Conservation (phyloP, 305 asterid species). For the Fraxinus velutina region DNA sequence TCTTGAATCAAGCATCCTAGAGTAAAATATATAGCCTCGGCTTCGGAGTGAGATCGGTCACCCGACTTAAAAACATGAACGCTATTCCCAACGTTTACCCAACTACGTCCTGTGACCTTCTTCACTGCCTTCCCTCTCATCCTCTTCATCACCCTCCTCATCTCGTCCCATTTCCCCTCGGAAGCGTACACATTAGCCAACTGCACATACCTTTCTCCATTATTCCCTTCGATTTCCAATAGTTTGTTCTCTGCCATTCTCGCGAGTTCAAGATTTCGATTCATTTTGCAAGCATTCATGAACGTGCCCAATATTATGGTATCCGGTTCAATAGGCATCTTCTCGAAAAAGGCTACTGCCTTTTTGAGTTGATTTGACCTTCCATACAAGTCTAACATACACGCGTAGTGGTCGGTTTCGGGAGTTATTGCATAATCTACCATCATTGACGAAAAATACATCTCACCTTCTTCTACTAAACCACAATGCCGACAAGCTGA, state of each 20-base stretch:
- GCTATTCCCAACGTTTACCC: constrained; percentile 53
- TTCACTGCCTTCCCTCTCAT: constrained; percentile 71
- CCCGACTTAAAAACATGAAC: constrained; percentile 63
- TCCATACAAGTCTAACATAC: constrained; percentile 89
- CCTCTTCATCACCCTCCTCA: constrained; percentile 74
- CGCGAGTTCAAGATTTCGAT: constrained; percentile 57
- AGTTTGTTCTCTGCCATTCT: constrained; percentile 56
- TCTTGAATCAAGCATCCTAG: constrained; percentile 48
- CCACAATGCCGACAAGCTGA: constrained; percentile 85
- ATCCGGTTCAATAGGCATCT: constrained; percentile 62
- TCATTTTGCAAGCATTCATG: constrained; percentile 66
- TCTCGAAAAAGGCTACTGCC: constrained; percentile 53
- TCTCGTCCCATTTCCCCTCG: constrained; percentile 76
- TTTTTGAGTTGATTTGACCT: constrained; percentile 69
- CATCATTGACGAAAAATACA: constrained; percentile 55
- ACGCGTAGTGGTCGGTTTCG: constrained; percentile 75
- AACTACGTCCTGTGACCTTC: constrained; percentile 76
- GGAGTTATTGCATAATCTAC: constrained; percentile 53
- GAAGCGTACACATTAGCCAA: constrained; percentile 74
- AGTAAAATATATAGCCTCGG: constrained; percentile 45
- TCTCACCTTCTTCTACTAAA: constrained; percentile 57
- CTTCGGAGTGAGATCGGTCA: constrained; percentile 51
- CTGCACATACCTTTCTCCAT: constrained; percentile 67
- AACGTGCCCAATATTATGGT: constrained; percentile 58
- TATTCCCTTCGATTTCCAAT: constrained; percentile 48